Percentiles rank a stretch among this genome's conserved stretches.
Conservation (phyloP, 805 yeast genomes). For the Saturnispora silvae region DNA sequence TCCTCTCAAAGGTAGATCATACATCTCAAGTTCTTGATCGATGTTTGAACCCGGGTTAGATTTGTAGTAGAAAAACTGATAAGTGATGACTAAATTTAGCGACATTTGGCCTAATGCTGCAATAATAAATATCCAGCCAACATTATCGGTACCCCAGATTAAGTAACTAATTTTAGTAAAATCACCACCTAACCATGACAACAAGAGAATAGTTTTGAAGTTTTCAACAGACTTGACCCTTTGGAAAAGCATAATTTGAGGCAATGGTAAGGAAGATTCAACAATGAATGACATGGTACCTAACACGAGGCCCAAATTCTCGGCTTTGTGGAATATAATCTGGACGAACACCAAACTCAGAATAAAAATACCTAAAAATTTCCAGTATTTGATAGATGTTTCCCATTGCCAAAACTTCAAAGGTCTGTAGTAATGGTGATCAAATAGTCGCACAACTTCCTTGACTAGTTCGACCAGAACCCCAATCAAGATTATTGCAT, state of each 20-base stretch:
- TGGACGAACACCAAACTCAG: slow-evolving; percentile 15
- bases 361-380: slow-evolving; percentile 40
- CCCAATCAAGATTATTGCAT: slow-evolving; percentile 10
- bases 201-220: slow-evolving; percentile 60
- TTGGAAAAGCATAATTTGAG: slow-evolving; percentile 62
- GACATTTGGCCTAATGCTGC: slow-evolving; percentile 74
- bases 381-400: slow-evolving; percentile 17
- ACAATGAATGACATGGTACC: slow-evolving; percentile 40
- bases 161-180: slow-evolving; percentile 64
- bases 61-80: slow-evolving; percentile 59
- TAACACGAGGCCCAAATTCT: slow-evolving; percentile 21
- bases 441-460: slow-evolving; percentile 49
- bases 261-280: slow-evolving; percentile 65
- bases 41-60: slow-evolving; percentile 8
- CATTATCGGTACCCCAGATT: slow-evolving; percentile 63
- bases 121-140: slow-evolving; percentile 51
- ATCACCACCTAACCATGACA: slow-evolving; percentile 89
- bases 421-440: slow-evolving; percentile 57
- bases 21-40: background rate
- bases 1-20: slow-evolving; percentile 6
- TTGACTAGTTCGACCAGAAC: slow-evolving; percentile 19
- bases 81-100: slow-evolving; percentile 62
- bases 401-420: slow-evolving; percentile 80
- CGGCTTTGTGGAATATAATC: slow-evolving; percentile 17
- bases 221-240: slow-evolving; percentile 63